Percentiles rank a stretch among this genome's conserved stretches.
Evolutionary conservation across 768 basidiomycete genomes (phyloP).

Genomic region (Xerocomus potaroensis): DNA sequence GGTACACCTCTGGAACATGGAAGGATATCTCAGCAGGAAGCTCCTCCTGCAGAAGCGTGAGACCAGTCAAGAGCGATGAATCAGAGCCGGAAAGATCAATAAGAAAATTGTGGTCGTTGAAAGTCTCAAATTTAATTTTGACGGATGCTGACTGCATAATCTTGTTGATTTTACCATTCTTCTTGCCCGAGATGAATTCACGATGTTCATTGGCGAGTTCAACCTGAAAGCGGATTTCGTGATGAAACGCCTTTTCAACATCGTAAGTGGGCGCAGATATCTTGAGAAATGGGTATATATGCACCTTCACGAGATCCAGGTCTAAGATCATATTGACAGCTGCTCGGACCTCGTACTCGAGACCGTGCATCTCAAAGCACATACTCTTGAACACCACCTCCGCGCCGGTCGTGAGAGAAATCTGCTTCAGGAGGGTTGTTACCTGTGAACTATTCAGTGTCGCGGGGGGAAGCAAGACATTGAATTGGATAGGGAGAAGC

Average conservation of each 20-base stretch:
- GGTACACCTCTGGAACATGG: conserved; percentile 96
- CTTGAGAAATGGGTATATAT: conserved; percentile 9
- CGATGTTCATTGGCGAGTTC: conserved; percentile 97
- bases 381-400: conserved; percentile 97
- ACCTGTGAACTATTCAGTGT: conserved; percentile 80
- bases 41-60: conserved; percentile 91
- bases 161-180: conserved; percentile 99
- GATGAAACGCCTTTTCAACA: conserved; percentile 72
- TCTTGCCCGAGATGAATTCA: conserved; percentile 98
- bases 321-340: conserved; percentile 87
- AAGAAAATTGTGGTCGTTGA: conserved; percentile 93
- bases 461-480: conserved; percentile 80
- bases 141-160: conserved; percentile 97
- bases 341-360: conserved; percentile 85
- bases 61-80: conserved; percentile 78
- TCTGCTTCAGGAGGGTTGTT: conserved; percentile 78
- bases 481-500: conserved; percentile 92
- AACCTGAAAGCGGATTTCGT: conserved; percentile 97
- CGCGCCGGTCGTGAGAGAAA: conserved; percentile 82
- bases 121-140: conserved; percentile 98
- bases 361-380: conserved; percentile 95
- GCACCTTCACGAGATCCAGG: conserved; percentile 85
- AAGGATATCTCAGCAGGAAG: conserved; percentile 98
- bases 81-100: conserved; percentile 89
- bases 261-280: background rate